Percentiles rank a stretch among this genome's conserved stretches.
Conservation (phyloP, 805 yeast species). For the Groenewaldozyma salmanticensis region DNA sequence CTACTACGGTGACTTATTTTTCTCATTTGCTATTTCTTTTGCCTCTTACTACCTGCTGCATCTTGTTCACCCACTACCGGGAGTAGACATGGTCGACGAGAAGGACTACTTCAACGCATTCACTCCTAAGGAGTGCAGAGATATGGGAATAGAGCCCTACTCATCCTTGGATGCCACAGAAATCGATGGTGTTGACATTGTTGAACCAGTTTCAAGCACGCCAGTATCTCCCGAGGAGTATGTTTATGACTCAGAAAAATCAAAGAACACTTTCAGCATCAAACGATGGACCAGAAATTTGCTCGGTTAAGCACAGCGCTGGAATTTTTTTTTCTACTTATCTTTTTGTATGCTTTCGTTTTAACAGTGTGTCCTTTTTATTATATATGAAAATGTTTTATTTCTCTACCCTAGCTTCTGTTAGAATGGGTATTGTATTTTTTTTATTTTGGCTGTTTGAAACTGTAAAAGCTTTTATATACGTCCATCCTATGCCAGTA, state of each 20-base stretch:
- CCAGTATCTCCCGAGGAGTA: not conserved
- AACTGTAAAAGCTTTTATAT: no score
- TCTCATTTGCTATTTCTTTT: slow-evolving; percentile 28
- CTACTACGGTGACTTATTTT: slow-evolving; percentile 37
- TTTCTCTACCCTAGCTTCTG: no score
- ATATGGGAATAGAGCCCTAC: slow-evolving; percentile 11
- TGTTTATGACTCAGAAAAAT: not conserved
- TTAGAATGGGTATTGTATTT: no score
- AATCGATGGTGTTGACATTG: not conserved
- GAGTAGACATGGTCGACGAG: slow-evolving; percentile 29
- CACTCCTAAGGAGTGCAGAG: slow-evolving; percentile 21
- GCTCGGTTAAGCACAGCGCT: no score
- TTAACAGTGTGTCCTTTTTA: no score
- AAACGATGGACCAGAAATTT: no score
- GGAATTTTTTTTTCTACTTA: no score
- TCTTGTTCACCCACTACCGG: slow-evolving; percentile 30
- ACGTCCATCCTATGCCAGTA: no score
- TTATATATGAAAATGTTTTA: no score
- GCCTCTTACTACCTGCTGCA: slow-evolving; percentile 29
- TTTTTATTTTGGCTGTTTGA: no score
- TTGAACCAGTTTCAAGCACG: not conserved
- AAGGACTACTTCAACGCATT: slow-evolving; percentile 26
- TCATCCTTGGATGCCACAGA: not conserved
- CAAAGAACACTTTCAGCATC: no score
- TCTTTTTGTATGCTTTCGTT: no score